phyloP scores from a whole-genome alignment of 2,329 filamentous ascomycete genomes.

The Xylariaceae sp. region DNA sequence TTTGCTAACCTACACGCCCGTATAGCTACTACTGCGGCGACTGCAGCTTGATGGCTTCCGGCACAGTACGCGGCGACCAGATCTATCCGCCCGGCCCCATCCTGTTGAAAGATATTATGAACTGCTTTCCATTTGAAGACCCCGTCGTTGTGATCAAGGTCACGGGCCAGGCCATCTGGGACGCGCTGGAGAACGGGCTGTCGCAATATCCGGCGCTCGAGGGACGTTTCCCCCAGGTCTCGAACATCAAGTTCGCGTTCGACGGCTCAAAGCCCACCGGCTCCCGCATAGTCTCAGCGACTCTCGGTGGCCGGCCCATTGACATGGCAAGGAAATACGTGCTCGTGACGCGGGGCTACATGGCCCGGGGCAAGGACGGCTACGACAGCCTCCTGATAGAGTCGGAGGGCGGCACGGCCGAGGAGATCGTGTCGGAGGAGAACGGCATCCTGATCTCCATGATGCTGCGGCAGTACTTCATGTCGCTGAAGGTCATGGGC shows the following conservation, averaged over 20 bases:
- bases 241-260: constrained; percentile 70
- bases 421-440: constrained; percentile 77
- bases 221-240: constrained; percentile 79
- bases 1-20: too few relatives aligned
- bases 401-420: constrained; percentile 66
- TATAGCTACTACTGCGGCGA: constrained; percentile 78
- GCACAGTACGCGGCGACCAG: constrained; percentile 81
- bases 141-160: constrained; percentile 72
- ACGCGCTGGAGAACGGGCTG: constrained; percentile 80
- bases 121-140: constrained; percentile 89
- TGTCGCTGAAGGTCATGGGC: constrained; percentile 73
- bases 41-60: constrained; percentile 75
- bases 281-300: constrained; percentile 54
- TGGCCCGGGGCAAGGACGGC: constrained; percentile 82
- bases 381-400: constrained; percentile 69
- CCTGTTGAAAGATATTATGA: constrained; percentile 72
- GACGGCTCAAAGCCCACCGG: constrained; percentile 55
- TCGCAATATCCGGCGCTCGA: constrained; percentile 76
- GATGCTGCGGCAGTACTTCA: constrained; percentile 84
- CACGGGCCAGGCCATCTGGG: constrained; percentile 63
- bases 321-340: constrained; percentile 59
- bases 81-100: constrained; percentile 78
- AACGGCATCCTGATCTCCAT: constrained; percentile 81
- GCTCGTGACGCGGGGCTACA: constrained; percentile 77
- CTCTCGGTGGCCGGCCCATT: constrained; percentile 53